Evolutionary conservation across 164 flowering plant genomes (phyloP), one percentile per base, ranked within the genome.

Genomic region (Amborella trichopoda): DNA sequence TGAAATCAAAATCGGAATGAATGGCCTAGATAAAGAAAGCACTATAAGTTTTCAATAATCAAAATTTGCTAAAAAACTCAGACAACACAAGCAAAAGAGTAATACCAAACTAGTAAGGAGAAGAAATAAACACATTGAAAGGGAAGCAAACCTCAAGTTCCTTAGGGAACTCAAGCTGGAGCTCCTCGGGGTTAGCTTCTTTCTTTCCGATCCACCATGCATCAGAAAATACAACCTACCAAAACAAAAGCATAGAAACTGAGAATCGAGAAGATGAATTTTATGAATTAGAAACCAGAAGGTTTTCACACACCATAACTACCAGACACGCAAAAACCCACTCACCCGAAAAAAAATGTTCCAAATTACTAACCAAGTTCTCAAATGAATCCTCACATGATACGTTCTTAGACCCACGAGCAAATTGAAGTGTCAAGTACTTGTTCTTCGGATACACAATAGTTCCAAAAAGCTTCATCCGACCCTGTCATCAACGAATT

Each of bases 131-230:
- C 17, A 28, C 38, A 39, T 9, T n/a, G 8, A 9, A 5, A 44
- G 17, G 40, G 5, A 45, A 49, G 40, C 68, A 46, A 48, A 86
- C 94, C 91, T 71, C 67, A n/a, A 87, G 44, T 52, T 81, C 83
- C 59, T 73, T 64, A 4, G 96, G 98, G 60, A 87, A 81, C 37
- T 78, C 87, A 22, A 91, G 78, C 21, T 61, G 64, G 18, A 61
- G 59, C 72, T 87, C 98, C 55, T 78, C 85, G 1, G 94, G 95
- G 60, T 87, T 91, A 50, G 83, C 93, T 17, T 78, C 93, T 63
- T 75, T 80, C 40, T 13, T 78, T 45, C 98, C 94, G 48, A 91
- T 80, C 98, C 96, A 91, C 94, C 93, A 80, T 39, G 80, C 96
- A 37, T 91, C 98, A 33, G 93, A 81, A 71, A 91, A 83, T 41